These are phyloP conservation scores for Hypoxylon lienhwacheense DNA, from an alignment of 495 filamentous ascomycete genomes.

Conservation along the genomic window DNA sequence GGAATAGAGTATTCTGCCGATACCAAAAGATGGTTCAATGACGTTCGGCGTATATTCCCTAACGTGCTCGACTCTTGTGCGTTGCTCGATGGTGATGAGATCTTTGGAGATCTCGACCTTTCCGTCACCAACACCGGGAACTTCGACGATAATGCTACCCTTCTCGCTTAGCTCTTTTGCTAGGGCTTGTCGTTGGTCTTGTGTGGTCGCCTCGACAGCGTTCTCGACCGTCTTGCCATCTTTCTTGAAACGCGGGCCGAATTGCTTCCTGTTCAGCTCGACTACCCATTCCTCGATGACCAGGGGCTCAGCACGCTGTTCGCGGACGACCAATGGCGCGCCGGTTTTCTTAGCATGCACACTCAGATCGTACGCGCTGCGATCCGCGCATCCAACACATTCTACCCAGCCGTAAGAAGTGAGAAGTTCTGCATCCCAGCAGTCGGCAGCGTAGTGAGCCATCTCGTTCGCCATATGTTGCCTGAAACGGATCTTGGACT, in stretches of 20 bases:
- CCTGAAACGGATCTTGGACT: conserved; percentile 64
- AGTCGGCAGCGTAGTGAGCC: conserved; percentile 72
- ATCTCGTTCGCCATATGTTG: conserved; percentile 76
- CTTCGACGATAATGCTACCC: conserved; percentile 59
- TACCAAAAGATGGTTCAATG: conserved; percentile 73
- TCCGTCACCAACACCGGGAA: conserved; percentile 55
- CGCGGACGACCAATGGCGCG: conserved; percentile 59
- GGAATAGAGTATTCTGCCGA: conserved; percentile 67
- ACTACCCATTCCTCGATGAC: conserved; percentile 63
- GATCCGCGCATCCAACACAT: conserved; percentile 70
- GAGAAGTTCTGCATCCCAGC: conserved; percentile 68
- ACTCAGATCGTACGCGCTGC: conserved; percentile 66
- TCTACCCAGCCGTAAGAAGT: conserved; percentile 73
- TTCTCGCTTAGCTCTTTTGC: conserved; percentile 52
- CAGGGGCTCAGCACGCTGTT: conserved; percentile 58
- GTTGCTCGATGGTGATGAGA: conserved; percentile 58
- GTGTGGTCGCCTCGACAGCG: conserved; percentile 57
- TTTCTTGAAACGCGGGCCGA: conserved; percentile 66
- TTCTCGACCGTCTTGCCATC: conserved; percentile 62
- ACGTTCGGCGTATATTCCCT: conserved; percentile 70
- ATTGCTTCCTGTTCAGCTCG: conserved; percentile 64
- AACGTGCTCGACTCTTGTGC: conserved; percentile 56
- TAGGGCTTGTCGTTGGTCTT: conserved; percentile 58
- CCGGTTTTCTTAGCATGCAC: conserved; percentile 68
- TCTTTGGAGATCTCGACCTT: conserved; percentile 61